A percentile compares a stretch with the other conserved stretches of the same genome.
Evolutionary conservation across 805 yeast genomes (phyloP).

Genomic region (Candida awuae): DNA sequence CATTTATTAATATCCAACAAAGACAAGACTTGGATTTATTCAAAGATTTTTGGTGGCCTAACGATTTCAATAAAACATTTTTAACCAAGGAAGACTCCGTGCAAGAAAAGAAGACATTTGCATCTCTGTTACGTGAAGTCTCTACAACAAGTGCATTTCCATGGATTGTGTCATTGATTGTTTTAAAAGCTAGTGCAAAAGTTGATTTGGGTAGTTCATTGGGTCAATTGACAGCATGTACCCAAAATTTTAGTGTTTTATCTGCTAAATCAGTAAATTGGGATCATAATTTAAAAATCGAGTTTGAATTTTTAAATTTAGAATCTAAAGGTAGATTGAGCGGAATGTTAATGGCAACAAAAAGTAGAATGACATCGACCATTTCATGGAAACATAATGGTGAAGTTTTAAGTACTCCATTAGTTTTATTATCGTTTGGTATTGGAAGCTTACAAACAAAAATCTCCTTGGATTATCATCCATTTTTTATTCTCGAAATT

Average conservation of each 20-base stretch:
- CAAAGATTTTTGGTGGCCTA: constrained; percentile 72
- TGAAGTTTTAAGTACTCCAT: constrained; percentile 47
- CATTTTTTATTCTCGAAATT: constrained; percentile 60
- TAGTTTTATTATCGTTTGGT: constrained; percentile 54
- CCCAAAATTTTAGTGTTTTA: constrained; percentile 61
- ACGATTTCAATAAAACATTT: constrained; percentile 25
- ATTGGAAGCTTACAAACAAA: constrained; percentile 50
- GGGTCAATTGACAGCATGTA: constrained; percentile 50
- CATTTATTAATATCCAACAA: constrained; percentile 73
- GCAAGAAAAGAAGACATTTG: constrained; percentile 28
- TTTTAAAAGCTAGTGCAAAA: constrained; percentile 43
- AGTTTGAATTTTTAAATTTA: constrained; percentile 44
- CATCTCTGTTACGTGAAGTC: constrained; percentile 45
- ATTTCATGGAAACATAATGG: constrained; percentile 57
- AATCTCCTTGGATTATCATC: constrained; percentile 76
- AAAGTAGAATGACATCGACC: constrained; percentile 51
- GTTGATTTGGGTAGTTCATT: constrained; percentile 80
- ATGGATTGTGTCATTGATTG: constrained; percentile 55
- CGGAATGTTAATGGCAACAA: constrained; percentile 48
- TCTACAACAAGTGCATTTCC: constrained; percentile 62
- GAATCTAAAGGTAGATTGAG: constrained; percentile 72
- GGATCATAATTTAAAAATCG: constrained; percentile 63
- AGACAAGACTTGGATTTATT: constrained; percentile 80
- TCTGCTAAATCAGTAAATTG: constrained; percentile 59
- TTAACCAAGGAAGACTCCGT: constrained; percentile 2